Evolutionary conservation across 1,284 basidiomycete genomes (phyloP), one percentile per base, ranked within the genome.

Genomic region (Stygiomarasmius scandens): DNA sequence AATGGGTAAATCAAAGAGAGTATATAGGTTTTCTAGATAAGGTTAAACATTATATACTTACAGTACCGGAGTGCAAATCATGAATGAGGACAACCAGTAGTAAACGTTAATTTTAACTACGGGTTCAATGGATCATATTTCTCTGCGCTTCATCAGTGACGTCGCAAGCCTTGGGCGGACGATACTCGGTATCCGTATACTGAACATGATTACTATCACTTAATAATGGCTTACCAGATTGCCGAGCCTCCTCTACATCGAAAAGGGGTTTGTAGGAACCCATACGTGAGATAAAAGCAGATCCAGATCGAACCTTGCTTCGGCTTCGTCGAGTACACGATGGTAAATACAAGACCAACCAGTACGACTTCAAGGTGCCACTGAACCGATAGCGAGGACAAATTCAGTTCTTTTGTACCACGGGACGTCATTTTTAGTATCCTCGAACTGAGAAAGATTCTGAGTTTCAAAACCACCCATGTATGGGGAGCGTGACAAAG

Each of bases 191-290:
- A 25, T 43, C 49, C 10, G 55, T 24, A 10, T 36, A 38, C 41
- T 34, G 41, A 22, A n/a, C 38, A 14, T 20, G 16, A 2, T 6
- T 36, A n/a, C 23, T 22, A 8, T 46, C 50, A 20, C 19, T 11
- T n/a, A 34, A 23, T 32, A 46, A 5, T 9, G 45, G 52, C 20
- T 23, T 47, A 27, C 19, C 45, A 4, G 6, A 12, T 20, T 16
- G 16, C 38, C 24, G 24, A 12, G 27, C 46, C 16, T 55, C 54
- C 2, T 43, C 47, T 4, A 25, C 48, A 22, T n/a, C 41, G 5
- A 57, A 8, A 6, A 57, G 32, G 6, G 50, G 49, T 29, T 48
- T 57, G 49, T 57, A 57, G 24, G 55, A 46, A 14, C 55, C 55
- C 44, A 57, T 57, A 12, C 49, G 50, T 52, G 56, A 51, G 6